These are phyloP conservation scores for Pichia cabralensis DNA, from an alignment of 805 yeast species.

Conservation along the genomic window DNA sequence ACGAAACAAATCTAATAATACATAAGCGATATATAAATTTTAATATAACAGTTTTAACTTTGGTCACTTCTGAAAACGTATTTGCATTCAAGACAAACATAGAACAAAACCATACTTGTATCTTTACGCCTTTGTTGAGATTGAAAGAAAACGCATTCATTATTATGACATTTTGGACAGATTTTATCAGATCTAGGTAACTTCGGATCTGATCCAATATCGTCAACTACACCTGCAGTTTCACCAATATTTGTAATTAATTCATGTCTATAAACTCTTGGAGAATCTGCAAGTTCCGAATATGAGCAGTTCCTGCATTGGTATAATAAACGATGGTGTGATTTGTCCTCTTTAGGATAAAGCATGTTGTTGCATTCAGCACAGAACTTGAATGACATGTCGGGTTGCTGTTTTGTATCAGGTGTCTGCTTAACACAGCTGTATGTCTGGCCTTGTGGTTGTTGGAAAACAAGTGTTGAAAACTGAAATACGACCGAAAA, in stretches of 20 bases:
- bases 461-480: too few species aligned
- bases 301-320: constrained; percentile 94
- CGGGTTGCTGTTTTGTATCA: too few species aligned
- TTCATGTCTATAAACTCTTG: constrained; percentile 88
- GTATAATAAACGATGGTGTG: constrained; percentile 61
- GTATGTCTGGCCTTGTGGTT: too few species aligned
- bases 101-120: constrained; percentile 89
- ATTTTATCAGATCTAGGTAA: constrained; percentile 91
- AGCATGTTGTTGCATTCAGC: constrained; percentile 97
- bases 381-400: constrained; percentile 82
- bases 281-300: constrained; percentile 81
- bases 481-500: too few species aligned
- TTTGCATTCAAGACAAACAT: constrained; percentile 83
- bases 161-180: constrained; percentile 81
- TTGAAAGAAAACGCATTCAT: constrained; percentile 93
- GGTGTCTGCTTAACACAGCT: too few species aligned
- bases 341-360: constrained; percentile 92
- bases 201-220: constrained; percentile 95
- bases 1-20: too few species aligned
- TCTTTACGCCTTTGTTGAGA: constrained; percentile 92
- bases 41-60: too few species aligned
- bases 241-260: constrained; percentile 85
- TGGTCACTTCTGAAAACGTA: constrained; percentile 47
- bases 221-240: constrained; percentile 95
- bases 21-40: too few species aligned